Evolutionary conservation across 2,329 filamentous ascomycete species (phyloP).

Genomic region (Phialocephala subalpina): DNA sequence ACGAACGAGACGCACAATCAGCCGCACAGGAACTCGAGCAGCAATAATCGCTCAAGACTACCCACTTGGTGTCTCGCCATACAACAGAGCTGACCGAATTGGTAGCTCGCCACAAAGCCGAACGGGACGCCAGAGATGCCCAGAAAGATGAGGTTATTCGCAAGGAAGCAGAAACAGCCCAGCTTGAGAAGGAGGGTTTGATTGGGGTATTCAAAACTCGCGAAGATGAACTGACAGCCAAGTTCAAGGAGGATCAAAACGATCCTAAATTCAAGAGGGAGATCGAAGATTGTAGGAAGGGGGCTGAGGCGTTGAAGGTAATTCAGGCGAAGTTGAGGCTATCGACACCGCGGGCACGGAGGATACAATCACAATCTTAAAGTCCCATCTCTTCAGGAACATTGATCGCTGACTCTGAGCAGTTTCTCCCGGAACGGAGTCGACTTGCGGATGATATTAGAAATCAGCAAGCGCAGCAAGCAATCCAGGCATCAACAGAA

Average conservation of each 20-base stretch:
- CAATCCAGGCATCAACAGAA: background rate
- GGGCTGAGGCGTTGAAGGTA: background rate
- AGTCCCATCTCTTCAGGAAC: background rate
- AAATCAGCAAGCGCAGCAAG: background rate
- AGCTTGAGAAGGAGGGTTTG: background rate
- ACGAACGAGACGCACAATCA: background rate
- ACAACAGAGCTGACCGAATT: background rate
- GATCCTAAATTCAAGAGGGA: background rate
- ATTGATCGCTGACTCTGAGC: background rate
- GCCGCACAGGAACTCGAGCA: background rate
- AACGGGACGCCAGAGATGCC: background rate
- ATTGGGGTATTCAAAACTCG: no score
- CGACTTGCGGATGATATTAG: background rate
- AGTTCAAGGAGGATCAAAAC: background rate
- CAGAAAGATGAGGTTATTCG: background rate
- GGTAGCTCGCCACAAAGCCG: background rate
- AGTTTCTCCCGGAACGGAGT: background rate
- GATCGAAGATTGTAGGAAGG: background rate
- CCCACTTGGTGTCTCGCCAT: background rate
- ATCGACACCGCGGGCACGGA: background rate
- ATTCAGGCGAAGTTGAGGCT: background rate
- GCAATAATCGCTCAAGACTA: background rate
- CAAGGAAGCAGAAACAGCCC: background rate
- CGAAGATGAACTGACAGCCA: background rate
- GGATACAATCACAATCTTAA: background rate